Evolutionary conservation across 78 protist species (phyloP), one percentile per base, ranked within the genome.

Genomic region (Tieghemostelium lacteum): DNA sequence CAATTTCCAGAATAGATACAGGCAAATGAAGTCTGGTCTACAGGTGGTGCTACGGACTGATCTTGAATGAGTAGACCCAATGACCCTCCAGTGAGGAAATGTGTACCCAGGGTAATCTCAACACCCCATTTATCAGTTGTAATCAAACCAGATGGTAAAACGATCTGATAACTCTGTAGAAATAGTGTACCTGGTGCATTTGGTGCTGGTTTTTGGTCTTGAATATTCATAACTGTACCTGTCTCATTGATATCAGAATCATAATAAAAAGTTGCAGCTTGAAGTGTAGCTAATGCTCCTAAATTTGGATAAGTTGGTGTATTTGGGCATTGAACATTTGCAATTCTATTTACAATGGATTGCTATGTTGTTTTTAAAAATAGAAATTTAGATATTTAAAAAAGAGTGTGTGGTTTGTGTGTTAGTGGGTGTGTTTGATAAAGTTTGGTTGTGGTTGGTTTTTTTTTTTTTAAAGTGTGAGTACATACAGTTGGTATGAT

Each of bases 71-170:
- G n/a, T n/a, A n/a, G n/a, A n/a, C 73, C 73, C 36, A 80, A 34
- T 55, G 77, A 66, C 28, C 88, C 88, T 55, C 88, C 88, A 57
- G 88, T 80, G 34, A 80, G 29, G n/a, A 80, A 80, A 58, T 80
- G 60, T 20, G 34, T 66, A 55, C 88, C 88, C 29, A 80, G 8
- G 33, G 88, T 36, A 55, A 80, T 45, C 26, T 80, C 88, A 49
- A 80, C 57, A 37, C 77, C 66, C 73, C 52, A 80, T 55, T 80
- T 80, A 40, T 80, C 62, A 54, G 73, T 50, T 2, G 31, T 17
- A 36, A 64, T 36, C 20, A 36, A 19, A 33, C 26, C 50, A 26
- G 4, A 2, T 33, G 75, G 75, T 37, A 77, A 54, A 26, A 16
- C 45, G 55, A 77, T 26, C 22, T 50, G 31, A 70, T 65, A 65